Evolutionary conservation across 1,139 yeast genomes (phyloP).

Genomic region (Ogataea hybrid): DNA sequence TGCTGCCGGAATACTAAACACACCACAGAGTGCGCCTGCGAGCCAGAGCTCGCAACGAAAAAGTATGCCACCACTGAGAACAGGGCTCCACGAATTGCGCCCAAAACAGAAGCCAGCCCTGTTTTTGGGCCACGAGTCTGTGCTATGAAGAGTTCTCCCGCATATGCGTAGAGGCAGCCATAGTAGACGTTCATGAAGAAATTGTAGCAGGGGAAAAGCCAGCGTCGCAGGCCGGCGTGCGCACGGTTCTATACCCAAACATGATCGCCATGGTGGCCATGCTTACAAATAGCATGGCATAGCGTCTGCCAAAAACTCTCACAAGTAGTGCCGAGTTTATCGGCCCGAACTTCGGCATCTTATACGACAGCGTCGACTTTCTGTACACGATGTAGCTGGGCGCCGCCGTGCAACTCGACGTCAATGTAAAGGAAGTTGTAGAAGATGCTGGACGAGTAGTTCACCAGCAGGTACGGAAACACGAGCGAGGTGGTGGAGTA

Average conservation of each 20-base stretch:
- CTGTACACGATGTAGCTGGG: constrained; percentile 44
- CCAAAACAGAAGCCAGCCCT: constrained; percentile 47
- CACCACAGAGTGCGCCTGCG: constrained; percentile 54
- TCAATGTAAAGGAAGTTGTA: constrained; percentile 50
- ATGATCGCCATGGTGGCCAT: constrained; percentile 50
- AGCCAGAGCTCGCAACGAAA: constrained; percentile 48
- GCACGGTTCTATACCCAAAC: constrained; percentile 55
- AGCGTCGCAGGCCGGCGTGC: constrained; percentile 48
- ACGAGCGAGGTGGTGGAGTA: constrained; percentile 11
- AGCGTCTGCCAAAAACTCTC: constrained; percentile 47
- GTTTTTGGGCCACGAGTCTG: constrained; percentile 55
- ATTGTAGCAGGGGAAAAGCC: constrained; percentile 49
- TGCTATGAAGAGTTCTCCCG: constrained; percentile 60
- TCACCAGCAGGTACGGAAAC: constrained; percentile 46
- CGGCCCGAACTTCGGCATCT: constrained; percentile 49
- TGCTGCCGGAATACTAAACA: constrained; percentile 41
- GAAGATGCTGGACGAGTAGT: constrained; percentile 38
- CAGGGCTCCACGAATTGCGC: constrained; percentile 46
- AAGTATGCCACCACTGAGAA: constrained; percentile 47
- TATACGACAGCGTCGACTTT: constrained; percentile 50
- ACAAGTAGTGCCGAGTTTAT: neutral
- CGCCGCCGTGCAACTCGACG: constrained; percentile 43
- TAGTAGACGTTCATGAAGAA: constrained; percentile 50
- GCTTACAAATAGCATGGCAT: constrained; percentile 54
- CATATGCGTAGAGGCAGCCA: constrained; percentile 54